Evolutionary conservation across 805 yeast genomes (phyloP), one percentile per base, ranked within the genome.

Genomic region (Candida coleopterorum): DNA sequence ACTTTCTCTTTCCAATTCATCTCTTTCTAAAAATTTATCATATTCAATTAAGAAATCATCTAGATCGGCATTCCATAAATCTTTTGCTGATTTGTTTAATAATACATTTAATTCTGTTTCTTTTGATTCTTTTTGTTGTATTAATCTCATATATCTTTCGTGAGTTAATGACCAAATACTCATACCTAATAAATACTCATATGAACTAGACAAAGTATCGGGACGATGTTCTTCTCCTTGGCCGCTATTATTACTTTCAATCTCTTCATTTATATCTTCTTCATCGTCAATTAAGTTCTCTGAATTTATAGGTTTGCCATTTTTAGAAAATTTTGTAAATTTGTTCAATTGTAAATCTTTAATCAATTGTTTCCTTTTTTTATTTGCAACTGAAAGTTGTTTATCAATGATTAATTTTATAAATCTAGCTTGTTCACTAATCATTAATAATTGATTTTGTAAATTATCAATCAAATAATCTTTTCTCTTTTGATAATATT

Each of bases 161-260:
- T 72, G 73, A 0, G 98, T 90, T 53, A 93, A 75, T 25, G 96
- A 83, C 93, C 96, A 87, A 45, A 93, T 80, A 24, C 88, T 77
- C 96, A 93, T 85, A 37, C 93, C 94, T 36, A 93, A 69, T 44
- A 93, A 69, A 49, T 93, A 93, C 52, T 93, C 97, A 58, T 78
- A 90, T 6, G 81, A 70, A 8, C 87, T 75, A 35, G 72, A 70
- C 11, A 75, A 62, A 17, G 78, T 81, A 34, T 68, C 72, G n/a
- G 75, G 73, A 16, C 56, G 59, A 37, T 67, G 70, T 53, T 74
- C 57, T 58, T 53, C 58, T 32, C 24, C 28, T 11, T 28, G 23
- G 6, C 28, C 34, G n/a, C 48, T 64, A 11, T 56, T 48, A 9
- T 41, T 34, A 14, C 35, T 25, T 10, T 61, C 67, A 11, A 63